These are phyloP conservation scores for Eragrostis nindensis DNA, from an alignment of 176 grass and related monocot species.

Conservation along the genomic window DNA sequence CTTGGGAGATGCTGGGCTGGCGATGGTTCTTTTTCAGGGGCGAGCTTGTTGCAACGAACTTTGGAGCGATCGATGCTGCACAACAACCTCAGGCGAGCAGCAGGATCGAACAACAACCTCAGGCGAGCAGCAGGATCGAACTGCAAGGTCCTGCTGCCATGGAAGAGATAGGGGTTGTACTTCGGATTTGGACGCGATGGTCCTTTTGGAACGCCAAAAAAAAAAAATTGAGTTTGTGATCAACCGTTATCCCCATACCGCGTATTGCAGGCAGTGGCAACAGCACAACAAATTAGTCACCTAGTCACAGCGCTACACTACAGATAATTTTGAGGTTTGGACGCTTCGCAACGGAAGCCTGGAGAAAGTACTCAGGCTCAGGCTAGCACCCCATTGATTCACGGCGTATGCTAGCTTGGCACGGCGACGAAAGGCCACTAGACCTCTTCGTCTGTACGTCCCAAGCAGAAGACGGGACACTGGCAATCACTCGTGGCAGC, in stretches of 20 bases:
- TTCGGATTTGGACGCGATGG: too few species aligned
- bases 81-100: neutral
- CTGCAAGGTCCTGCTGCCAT: too few species aligned
- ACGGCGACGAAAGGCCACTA: too few species aligned
- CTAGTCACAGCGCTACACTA: neutral
- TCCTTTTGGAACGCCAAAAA: too few species aligned
- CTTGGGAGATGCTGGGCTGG: too few species aligned
- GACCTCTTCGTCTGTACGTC: neutral
- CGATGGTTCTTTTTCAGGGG: neutral
- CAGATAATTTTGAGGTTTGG: neutral
- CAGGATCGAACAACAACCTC: neutral
- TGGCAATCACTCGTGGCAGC: neutral
- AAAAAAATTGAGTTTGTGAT: too few species aligned
- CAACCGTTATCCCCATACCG: too few species aligned
- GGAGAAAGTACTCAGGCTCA: neutral
- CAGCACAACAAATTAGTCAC: too few species aligned
- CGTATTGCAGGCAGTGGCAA: neutral
- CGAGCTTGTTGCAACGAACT: neutral
- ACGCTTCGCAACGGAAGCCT: neutral
- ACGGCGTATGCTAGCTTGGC: neutral
- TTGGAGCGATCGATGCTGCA: neutral
- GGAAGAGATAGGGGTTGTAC: too few species aligned
- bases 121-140: too few species aligned
- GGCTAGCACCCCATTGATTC: neutral
- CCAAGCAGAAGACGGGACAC: neutral